A percentile compares a stretch with the other conserved stretches of the same genome.
Evolutionary conservation across 192 early-diverging fungal genomes (phyloP).

Genomic region (Linderina pennispora): DNA sequence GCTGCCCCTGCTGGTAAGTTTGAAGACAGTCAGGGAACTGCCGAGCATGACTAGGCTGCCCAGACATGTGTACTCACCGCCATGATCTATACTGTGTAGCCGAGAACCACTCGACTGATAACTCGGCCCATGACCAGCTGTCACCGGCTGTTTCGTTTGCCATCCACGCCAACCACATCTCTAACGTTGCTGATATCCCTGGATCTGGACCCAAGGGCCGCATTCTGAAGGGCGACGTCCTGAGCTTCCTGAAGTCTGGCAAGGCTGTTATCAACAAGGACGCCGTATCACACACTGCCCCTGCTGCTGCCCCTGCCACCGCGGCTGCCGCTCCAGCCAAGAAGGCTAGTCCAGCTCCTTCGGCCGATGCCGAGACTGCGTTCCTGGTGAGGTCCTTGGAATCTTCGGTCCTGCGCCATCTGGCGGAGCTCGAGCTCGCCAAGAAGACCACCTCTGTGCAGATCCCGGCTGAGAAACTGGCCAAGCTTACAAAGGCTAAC

Average conservation of each 20-base stretch:
- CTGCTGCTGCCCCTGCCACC: neutral
- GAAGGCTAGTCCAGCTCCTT: slow-evolving; percentile 3
- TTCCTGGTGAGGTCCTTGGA: slow-evolving; percentile 41
- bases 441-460: slow-evolving; percentile 31
- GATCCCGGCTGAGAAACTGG: slow-evolving; percentile 26
- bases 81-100: too few species aligned
- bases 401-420: slow-evolving; percentile 32
- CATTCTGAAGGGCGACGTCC: slow-evolving; percentile 71
- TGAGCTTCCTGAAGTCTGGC: slow-evolving; percentile 51
- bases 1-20: neutral
- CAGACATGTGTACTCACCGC: too few species aligned
- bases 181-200: slow-evolving; percentile 34
- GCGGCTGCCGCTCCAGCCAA: neutral
- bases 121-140: slow-evolving; percentile 12
- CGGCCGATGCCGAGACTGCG: slow-evolving; percentile 22
- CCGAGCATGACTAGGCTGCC: too few species aligned
- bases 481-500: slow-evolving; percentile 16
- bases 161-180: slow-evolving; percentile 40
- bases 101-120: slow-evolving; percentile 4
- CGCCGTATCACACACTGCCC: too few species aligned
- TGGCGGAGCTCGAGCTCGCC: slow-evolving; percentile 31
- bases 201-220: slow-evolving; percentile 63
- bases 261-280: slow-evolving; percentile 48
- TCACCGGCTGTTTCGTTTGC: slow-evolving; percentile 43
- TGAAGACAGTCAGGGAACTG: too few species aligned